Conservation (phyloP, 495 filamentous ascomycete genomes). For the Gamarada debralockiae region DNA sequence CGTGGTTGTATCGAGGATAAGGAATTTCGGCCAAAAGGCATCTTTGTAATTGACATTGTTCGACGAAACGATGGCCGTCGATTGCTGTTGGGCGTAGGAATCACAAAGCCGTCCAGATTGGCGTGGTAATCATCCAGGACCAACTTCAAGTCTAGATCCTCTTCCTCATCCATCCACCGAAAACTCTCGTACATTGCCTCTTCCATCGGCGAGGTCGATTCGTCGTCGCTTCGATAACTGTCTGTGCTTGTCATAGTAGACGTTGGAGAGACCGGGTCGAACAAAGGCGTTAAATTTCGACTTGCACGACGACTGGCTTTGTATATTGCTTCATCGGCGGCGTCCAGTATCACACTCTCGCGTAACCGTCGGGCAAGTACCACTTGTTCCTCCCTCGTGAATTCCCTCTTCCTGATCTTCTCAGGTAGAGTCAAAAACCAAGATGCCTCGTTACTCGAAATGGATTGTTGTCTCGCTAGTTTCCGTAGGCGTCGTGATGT, state of each 20-base stretch:
- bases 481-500: constrained; percentile 19
- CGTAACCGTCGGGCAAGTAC: constrained; percentile 50
- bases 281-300: constrained; percentile 30
- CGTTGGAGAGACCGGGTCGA: constrained; percentile 16
- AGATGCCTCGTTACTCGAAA: constrained; percentile 48
- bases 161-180: constrained; percentile 77
- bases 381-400: constrained; percentile 69
- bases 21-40: constrained; percentile 45
- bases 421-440: constrained; percentile 70
- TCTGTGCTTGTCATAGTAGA: constrained; percentile 14
- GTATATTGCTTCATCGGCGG: constrained; percentile 63
- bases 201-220: constrained; percentile 11
- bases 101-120: constrained; percentile 34
- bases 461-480: constrained; percentile 19
- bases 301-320: constrained; percentile 41
- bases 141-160: constrained; percentile 67
- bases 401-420: constrained; percentile 66
- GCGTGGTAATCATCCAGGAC: constrained; percentile 51
- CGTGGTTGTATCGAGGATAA: constrained; percentile 15
- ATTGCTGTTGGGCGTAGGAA: constrained; percentile 35
- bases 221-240: constrained; percentile 17
- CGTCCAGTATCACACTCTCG: constrained; percentile 62
- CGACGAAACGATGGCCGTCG: constrained; percentile 47
- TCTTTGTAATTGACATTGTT: constrained; percentile 48
- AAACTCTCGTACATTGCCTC: constrained; percentile 60